Conservation (phyloP, 2,329 filamentous ascomycete species). For the Cercospora beticola region DNA sequence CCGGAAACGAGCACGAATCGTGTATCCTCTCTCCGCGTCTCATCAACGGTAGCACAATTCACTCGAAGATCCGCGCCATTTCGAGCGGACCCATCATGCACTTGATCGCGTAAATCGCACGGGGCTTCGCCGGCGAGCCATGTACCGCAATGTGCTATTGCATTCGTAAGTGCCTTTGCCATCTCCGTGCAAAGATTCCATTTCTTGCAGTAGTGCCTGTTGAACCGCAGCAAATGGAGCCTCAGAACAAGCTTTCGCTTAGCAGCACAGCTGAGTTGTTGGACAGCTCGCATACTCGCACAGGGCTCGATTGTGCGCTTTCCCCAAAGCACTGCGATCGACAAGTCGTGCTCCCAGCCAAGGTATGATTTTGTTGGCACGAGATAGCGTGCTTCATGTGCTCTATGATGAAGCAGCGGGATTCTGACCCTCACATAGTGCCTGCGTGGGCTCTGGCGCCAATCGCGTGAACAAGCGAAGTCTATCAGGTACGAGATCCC, state of each 20-base stretch:
- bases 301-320: background rate
- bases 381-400: background rate
- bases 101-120: background rate
- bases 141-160: background rate
- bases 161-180: background rate
- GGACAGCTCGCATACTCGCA: background rate
- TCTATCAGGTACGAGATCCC: background rate
- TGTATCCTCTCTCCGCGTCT: background rate
- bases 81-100: background rate
- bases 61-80: background rate
- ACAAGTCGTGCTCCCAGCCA: background rate
- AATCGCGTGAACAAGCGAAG: background rate
- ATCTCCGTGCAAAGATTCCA: background rate
- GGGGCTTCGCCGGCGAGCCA: background rate
- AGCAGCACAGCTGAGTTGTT: background rate
- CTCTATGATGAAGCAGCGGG: background rate
- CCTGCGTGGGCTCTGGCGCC: background rate
- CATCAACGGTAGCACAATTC: background rate
- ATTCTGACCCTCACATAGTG: background rate
- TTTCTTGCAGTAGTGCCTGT: background rate
- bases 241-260: constrained; percentile 1
- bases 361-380: background rate
- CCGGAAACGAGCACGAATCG: background rate
- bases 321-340: background rate
- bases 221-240: background rate